Conservation (phyloP, 768 basidiomycete species). For the Trichaptum fuscoviolaceum region DNA sequence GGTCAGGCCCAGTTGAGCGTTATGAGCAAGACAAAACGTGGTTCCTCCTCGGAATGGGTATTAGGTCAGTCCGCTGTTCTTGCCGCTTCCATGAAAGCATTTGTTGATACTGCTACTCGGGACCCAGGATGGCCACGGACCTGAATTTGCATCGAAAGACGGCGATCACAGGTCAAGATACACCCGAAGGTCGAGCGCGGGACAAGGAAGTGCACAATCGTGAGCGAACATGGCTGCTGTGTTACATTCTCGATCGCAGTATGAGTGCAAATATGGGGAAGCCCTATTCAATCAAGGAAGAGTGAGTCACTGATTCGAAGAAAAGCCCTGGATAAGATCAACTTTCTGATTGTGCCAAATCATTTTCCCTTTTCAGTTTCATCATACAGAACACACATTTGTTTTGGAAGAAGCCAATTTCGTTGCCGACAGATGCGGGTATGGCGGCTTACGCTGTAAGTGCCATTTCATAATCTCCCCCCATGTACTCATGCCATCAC, state of each 20-base stretch:
- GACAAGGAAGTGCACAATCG: slow-evolving; percentile 89
- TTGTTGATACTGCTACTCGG: slow-evolving; percentile 2
- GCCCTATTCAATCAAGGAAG: slow-evolving; percentile 88
- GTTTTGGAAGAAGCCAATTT: slow-evolving; percentile 70
- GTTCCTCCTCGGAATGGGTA: slow-evolving; percentile 82
- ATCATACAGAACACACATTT: slow-evolving; percentile 78
- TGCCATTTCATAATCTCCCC: slow-evolving; percentile 13
- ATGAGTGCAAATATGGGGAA: slow-evolving; percentile 96
- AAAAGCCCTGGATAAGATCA: neutral
- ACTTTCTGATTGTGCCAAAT: neutral
- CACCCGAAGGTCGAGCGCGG: slow-evolving; percentile 72
- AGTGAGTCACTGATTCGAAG: slow-evolving; percentile 48
- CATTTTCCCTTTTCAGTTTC: slow-evolving; percentile 40
- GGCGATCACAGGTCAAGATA: slow-evolving; percentile 50
- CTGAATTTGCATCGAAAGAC: slow-evolving; percentile 92
- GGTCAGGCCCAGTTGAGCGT: slow-evolving; percentile 90
- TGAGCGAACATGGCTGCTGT: slow-evolving; percentile 91
- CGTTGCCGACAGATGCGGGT: slow-evolving; percentile 58
- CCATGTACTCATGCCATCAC: slow-evolving; percentile 6
- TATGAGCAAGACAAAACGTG: slow-evolving; percentile 97
- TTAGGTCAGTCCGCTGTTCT: slow-evolving; percentile 43
- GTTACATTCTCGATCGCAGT: slow-evolving; percentile 83
- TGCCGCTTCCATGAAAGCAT: slow-evolving; percentile 7
- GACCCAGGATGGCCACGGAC: slow-evolving; percentile 85
- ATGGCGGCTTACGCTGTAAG: slow-evolving; percentile 76